A percentile compares a stretch with the other conserved stretches of the same genome.
Evolutionary conservation across 2,329 filamentous ascomycete genomes (phyloP).

Genomic region (Phyllosticta paracitricarpa): DNA sequence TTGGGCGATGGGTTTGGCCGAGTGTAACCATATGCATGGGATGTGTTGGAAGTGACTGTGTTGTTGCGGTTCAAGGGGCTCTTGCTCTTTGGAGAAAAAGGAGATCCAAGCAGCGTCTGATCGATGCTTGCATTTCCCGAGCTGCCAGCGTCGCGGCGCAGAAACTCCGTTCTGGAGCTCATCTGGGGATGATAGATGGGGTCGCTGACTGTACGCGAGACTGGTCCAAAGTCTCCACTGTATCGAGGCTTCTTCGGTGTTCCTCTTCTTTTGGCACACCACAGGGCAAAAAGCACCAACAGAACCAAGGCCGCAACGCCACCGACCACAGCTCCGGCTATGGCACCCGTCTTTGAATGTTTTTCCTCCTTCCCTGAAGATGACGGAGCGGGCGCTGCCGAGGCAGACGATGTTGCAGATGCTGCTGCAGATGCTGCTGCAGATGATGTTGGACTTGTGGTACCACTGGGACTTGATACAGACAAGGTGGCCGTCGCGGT

Average conservation of each 20-base stretch:
- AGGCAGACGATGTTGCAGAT: constrained; percentile 19
- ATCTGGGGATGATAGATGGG: constrained; percentile 29
- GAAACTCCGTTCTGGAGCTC: constrained; percentile 27
- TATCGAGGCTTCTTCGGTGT: constrained; percentile 21
- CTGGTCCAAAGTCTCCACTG: constrained; percentile 29
- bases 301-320: constrained; percentile 27
- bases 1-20: not conserved
- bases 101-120: constrained; percentile 16
- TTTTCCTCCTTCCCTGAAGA: constrained; percentile 10
- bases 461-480: constrained; percentile 1
- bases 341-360: constrained; percentile 17
- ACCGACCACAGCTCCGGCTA: constrained; percentile 29
- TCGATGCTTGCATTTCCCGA: constrained; percentile 20
- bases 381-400: constrained; percentile 12
- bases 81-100: constrained; percentile 15
- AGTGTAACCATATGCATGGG: not conserved
- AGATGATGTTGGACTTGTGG: not conserved
- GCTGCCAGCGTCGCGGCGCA: constrained; percentile 21
- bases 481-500: not conserved
- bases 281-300: constrained; percentile 21
- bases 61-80: constrained; percentile 21
- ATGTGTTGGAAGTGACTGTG: constrained; percentile 14
- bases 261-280: constrained; percentile 24
- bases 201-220: constrained; percentile 28
- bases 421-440: constrained; percentile 12